Conservation (phyloP, 2,329 filamentous ascomycete genomes). For the Epichloe bromicola region DNA sequence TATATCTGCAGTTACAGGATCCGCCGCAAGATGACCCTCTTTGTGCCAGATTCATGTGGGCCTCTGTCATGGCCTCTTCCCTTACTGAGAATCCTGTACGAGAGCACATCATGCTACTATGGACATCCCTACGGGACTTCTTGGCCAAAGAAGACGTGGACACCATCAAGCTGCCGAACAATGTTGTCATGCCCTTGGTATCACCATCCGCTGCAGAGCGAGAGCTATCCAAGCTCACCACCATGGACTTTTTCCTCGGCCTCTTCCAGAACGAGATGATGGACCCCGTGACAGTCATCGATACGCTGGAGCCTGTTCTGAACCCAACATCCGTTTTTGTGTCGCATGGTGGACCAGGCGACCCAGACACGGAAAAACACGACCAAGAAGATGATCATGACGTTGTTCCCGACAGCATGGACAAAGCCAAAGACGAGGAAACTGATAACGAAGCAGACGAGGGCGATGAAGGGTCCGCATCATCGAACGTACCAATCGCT, state of each 20-base stretch:
- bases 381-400: not conserved
- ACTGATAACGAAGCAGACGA: not conserved
- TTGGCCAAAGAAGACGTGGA: conserved; percentile 27
- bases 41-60: conserved; percentile 43
- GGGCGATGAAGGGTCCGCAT: conserved; percentile 2
- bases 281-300: conserved; percentile 74
- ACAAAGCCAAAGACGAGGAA: not conserved
- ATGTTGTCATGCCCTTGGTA: conserved; percentile 75
- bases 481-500: not conserved
- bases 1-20: conserved; percentile 26
- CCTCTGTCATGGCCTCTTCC: conserved; percentile 39
- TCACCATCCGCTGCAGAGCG: conserved; percentile 74
- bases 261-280: conserved; percentile 75
- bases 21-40: conserved; percentile 24
- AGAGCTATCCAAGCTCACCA: conserved; percentile 84
- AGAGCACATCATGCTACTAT: conserved; percentile 44
- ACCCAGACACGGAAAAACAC: not conserved
- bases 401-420: not conserved
- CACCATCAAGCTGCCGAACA: conserved; percentile 61
- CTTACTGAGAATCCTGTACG: conserved; percentile 38
- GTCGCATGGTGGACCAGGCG: conserved; percentile 9
- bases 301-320: conserved; percentile 82
- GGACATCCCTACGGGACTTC: conserved; percentile 43
- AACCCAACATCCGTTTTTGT: conserved; percentile 51
- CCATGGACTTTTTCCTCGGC: conserved; percentile 89